Evolutionary conservation across 139 green algal genomes (phyloP), one percentile per base, ranked within the genome.

Genomic region (Chlorella sp.): DNA sequence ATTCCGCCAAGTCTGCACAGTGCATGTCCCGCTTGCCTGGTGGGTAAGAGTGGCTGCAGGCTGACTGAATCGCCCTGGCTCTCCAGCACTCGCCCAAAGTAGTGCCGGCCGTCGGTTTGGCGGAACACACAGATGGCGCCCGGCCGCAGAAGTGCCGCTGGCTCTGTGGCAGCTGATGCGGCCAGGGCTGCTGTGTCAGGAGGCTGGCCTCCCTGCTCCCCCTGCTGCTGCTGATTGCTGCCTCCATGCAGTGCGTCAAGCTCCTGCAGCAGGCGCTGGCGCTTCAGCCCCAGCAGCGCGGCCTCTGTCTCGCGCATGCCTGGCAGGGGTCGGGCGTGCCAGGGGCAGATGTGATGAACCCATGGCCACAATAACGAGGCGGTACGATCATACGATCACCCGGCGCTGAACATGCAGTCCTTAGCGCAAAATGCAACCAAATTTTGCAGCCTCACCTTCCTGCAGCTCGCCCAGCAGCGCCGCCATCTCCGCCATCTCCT

Each of bases 391-490:
- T n/a, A n/a, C n/a, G n/a, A n/a, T n/a, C n/a, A n/a, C n/a, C n/a
- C n/a, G n/a, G n/a, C n/a, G n/a, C n/a, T n/a, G n/a, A n/a, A n/a
- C n/a, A n/a, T n/a, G n/a, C n/a, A n/a, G n/a, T n/a, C n/a, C n/a
- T n/a, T n/a, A n/a, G n/a, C n/a, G n/a, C n/a, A n/a, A n/a, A n/a
- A n/a, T n/a, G n/a, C n/a, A n/a, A n/a, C n/a, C n/a, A n/a, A n/a
- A n/a, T n/a, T n/a, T n/a, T n/a, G n/a, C n/a, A n/a, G n/a, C n/a
- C n/a, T n/a, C n/a, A n/a, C 51, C 51, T 60, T 20, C 32, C 41
- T 73, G 44, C 58, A 86, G 82, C 56, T 86, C 68, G 1, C n/a
- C 54, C 72, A 76, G 82, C 41, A 86, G 40, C 40, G 74, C 65
- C 32, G 40, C 64, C 2, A 22, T 60, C 36, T 81, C 65, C 32